phyloP scores from a whole-genome alignment of 2,329 filamentous ascomycete genomes.

The Colletotrichum falcatum region DNA sequence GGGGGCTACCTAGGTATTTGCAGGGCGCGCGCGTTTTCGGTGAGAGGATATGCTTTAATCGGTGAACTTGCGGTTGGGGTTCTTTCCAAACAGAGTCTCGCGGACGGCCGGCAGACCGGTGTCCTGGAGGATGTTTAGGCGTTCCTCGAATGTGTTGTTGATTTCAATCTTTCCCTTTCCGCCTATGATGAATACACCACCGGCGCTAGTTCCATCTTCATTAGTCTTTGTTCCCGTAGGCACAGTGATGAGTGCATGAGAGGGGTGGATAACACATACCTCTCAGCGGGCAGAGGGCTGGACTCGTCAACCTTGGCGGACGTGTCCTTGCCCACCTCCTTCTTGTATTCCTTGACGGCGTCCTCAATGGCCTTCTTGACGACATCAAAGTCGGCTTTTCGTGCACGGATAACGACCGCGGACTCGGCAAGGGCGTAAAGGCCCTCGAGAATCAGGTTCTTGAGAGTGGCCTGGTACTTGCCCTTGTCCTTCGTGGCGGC shows the following conservation, averaged over 20 bases:
- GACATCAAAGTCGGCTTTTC: conserved; percentile 81
- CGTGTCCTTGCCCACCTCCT: conserved; percentile 77
- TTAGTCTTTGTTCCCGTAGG: conserved; percentile 4
- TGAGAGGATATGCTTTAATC: conserved; percentile 68
- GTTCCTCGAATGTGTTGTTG: conserved; percentile 97
- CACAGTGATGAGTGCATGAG: background rate
- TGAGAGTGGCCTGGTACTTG: conserved; percentile 82
- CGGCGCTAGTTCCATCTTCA: conserved; percentile 69
- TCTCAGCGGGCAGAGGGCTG: conserved; percentile 82
- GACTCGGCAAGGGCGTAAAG: conserved; percentile 88
- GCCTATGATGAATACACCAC: conserved; percentile 84
- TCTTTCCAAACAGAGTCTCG: conserved; percentile 90
- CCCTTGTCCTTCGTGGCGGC: conserved; percentile 73
- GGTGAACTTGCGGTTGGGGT: conserved; percentile 94
- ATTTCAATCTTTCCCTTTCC: conserved; percentile 95
- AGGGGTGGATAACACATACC: conserved; percentile 68
- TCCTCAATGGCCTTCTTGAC: conserved; percentile 83
- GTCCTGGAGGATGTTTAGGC: conserved; percentile 85
- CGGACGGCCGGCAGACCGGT: conserved; percentile 87
- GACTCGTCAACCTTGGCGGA: conserved; percentile 81
- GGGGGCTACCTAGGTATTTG: conserved; percentile 26
- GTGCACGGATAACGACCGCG: conserved; percentile 78
- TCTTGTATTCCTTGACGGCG: conserved; percentile 87
- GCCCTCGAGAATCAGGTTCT: conserved; percentile 88
- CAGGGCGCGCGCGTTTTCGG: conserved; percentile 12